Percentiles rank a stretch among this genome's conserved stretches.
Evolutionary conservation across 768 basidiomycete species (phyloP).

Genomic region (Lyophyllum shimeji): DNA sequence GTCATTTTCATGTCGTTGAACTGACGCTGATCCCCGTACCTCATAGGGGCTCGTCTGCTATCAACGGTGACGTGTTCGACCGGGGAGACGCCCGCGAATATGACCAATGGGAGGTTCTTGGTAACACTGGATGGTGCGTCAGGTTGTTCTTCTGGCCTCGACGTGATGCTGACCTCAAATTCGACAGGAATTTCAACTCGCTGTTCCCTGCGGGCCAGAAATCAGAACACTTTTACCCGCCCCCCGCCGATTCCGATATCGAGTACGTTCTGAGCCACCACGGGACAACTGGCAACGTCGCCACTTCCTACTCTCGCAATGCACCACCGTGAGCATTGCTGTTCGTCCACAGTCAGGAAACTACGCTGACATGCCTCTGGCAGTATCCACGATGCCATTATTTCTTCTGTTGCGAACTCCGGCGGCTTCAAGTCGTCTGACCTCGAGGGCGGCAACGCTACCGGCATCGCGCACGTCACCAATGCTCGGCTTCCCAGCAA

Average conservation of each 20-base stretch:
- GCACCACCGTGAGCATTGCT: not conserved
- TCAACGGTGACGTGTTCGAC: not conserved
- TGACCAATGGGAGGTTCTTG: not conserved
- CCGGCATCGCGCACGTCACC: conserved; percentile 1
- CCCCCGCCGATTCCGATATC: not conserved
- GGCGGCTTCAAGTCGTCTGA: not conserved
- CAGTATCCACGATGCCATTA: not conserved
- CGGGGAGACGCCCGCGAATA: conserved; percentile 1
- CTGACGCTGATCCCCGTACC: not conserved
- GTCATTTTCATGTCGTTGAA: not conserved
- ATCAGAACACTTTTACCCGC: not conserved
- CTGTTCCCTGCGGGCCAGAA: not conserved
- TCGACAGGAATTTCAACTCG: not conserved
- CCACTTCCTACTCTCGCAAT: not conserved
- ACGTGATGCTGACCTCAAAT: not conserved
- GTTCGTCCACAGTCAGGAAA: not conserved
- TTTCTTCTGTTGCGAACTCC: not conserved
- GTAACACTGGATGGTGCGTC: not conserved
- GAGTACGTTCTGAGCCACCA: conserved; percentile 1
- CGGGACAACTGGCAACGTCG: not conserved
- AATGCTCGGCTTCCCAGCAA: conserved; percentile 1
- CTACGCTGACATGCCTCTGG: not conserved
- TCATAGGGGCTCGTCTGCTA: not conserved
- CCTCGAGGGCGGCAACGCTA: not conserved
- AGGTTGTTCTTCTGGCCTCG: too few relatives aligned